A percentile compares a stretch with the other conserved stretches of the same genome.
Evolutionary conservation across 78 protist genomes (phyloP).

Genomic region (Dictyostelium capitatum): DNA sequence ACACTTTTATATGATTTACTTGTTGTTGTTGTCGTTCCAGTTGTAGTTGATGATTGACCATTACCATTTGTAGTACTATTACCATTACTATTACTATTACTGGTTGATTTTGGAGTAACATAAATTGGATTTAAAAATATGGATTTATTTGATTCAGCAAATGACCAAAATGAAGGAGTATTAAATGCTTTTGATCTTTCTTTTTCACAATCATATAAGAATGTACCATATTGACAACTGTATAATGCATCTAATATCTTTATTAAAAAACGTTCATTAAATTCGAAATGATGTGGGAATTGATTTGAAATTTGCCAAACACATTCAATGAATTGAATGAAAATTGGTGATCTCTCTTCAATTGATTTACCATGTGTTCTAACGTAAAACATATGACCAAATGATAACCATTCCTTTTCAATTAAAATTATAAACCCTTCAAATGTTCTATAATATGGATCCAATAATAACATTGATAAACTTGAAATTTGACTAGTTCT

Average conservation of each 20-base stretch:
- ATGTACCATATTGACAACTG: slow-evolving; percentile 79
- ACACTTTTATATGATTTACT: background rate
- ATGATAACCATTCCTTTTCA: slow-evolving; percentile 95
- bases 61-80: background rate
- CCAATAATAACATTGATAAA: slow-evolving; percentile 86
- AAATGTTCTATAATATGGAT: slow-evolving; percentile 92
- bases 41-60: background rate
- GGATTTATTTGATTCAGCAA: slow-evolving; percentile 15
- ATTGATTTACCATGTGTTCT: slow-evolving; percentile 70
- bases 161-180: slow-evolving; percentile 70
- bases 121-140: slow-evolving; percentile 35
- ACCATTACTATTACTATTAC: background rate
- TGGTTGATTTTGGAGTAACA: background rate
- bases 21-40: background rate
- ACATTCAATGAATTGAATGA: slow-evolving; percentile 96
- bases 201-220: slow-evolving; percentile 78
- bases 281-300: slow-evolving; percentile 93
- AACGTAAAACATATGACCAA: slow-evolving; percentile 93
- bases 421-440: slow-evolving; percentile 90
- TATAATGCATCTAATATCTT: slow-evolving; percentile 57
- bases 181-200: slow-evolving; percentile 28
- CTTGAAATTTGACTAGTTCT: slow-evolving; percentile 92
- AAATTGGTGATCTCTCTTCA: slow-evolving; percentile 92
- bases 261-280: slow-evolving; percentile 84
- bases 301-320: slow-evolving; percentile 91